phyloP scores from a whole-genome alignment of 2,329 filamentous ascomycete species.

The Xylaria sp. region DNA sequence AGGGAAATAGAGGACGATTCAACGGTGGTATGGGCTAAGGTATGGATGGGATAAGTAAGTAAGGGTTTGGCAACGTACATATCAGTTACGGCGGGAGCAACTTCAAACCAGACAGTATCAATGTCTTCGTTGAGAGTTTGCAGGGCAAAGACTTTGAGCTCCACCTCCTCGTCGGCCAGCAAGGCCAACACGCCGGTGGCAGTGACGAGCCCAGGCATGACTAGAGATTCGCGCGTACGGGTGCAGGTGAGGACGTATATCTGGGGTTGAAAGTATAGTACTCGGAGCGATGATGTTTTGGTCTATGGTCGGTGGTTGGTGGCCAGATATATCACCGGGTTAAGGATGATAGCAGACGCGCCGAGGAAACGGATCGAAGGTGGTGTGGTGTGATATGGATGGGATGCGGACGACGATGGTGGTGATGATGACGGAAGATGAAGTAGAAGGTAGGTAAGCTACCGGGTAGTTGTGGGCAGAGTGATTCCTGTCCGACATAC shows the following conservation, averaged over 20 bases:
- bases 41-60: too few species aligned
- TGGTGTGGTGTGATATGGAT: neutral
- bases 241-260: neutral
- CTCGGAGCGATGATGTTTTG: neutral
- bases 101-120: slow-evolving; percentile 96
- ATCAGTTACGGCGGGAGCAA: slow-evolving; percentile 87
- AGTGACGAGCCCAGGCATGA: slow-evolving; percentile 92
- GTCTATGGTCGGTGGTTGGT: too few species aligned
- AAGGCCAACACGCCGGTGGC: slow-evolving; percentile 95
- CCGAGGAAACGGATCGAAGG: neutral
- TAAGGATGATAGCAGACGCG: neutral
- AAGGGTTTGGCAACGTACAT: slow-evolving; percentile 70
- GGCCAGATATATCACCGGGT: neutral
- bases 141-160: slow-evolving; percentile 92
- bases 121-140: slow-evolving; percentile 96
- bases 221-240: slow-evolving; percentile 32
- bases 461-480: neutral
- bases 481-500: neutral
- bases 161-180: slow-evolving; percentile 89
- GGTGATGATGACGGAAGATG: neutral
- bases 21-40: too few species aligned
- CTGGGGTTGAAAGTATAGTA: neutral
- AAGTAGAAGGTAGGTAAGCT: too few species aligned
- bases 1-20: neutral
- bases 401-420: neutral